Evolutionary conservation across 768 basidiomycete species (phyloP).

Genomic region (Brasilioporus rufonigricans): DNA sequence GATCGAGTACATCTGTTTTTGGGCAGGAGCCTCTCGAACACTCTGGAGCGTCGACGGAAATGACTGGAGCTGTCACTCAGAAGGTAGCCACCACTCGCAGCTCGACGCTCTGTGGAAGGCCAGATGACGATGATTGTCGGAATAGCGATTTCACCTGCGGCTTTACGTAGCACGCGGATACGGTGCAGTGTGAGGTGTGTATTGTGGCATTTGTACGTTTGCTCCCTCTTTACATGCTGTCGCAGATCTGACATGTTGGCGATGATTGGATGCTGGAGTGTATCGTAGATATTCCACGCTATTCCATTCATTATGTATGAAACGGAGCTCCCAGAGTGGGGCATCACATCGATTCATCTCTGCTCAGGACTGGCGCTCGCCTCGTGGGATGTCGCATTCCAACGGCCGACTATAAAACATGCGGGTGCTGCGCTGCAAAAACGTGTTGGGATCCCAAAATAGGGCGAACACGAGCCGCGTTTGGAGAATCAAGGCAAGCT

Average conservation of each 20-base stretch:
- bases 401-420: conserved; percentile 23
- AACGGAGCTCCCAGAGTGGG: conserved; percentile 21
- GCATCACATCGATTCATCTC: conserved; percentile 13
- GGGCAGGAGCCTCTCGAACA: conserved; percentile 28
- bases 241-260: conserved; percentile 20
- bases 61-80: conserved; percentile 32
- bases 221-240: conserved; percentile 17
- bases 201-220: conserved; percentile 24
- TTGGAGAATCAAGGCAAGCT: conserved; percentile 20
- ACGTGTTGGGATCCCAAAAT: conserved; percentile 33
- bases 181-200: conserved; percentile 22
- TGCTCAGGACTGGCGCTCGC: conserved; percentile 23
- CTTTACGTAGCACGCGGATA: conserved; percentile 27
- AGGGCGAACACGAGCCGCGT: conserved; percentile 14
- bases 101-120: conserved; percentile 31
- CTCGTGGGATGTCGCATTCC: conserved; percentile 29
- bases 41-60: conserved; percentile 36
- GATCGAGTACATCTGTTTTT: conserved; percentile 35
- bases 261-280: conserved; percentile 20
- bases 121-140: conserved; percentile 16
- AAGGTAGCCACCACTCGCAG: conserved; percentile 26
- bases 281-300: conserved; percentile 24
- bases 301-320: conserved; percentile 33
- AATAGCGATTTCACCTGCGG: conserved; percentile 12
- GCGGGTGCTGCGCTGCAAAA: conserved; percentile 33